These are phyloP conservation scores for Mycena kentingensis DNA, from an alignment of 768 basidiomycete genomes.

Conservation along the genomic window DNA sequence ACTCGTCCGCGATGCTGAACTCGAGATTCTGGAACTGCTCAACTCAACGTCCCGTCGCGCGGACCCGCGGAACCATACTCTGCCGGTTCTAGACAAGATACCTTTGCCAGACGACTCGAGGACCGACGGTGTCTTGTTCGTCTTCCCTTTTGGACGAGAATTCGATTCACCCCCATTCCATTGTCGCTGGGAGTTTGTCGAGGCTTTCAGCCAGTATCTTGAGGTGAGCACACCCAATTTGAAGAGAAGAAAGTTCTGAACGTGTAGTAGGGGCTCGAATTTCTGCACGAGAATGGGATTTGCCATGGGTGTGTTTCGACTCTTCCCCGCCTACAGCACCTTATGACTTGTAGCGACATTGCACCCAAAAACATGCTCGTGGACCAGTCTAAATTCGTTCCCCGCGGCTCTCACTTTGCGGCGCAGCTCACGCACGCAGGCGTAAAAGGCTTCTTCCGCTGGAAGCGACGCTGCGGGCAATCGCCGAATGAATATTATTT, in stretches of 20 bases:
- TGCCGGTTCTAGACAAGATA: constrained; percentile 3
- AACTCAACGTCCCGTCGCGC: background rate
- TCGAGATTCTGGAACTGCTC: background rate
- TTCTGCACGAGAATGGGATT: constrained; percentile 17
- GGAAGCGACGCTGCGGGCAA: constrained; percentile 6
- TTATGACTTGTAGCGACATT: constrained; percentile 3
- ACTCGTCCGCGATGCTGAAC: constrained; percentile 2
- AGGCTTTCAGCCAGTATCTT: constrained; percentile 18
- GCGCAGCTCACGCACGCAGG: constrained; percentile 4
- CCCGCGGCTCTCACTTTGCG: constrained; percentile 9
- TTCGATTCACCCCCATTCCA: constrained; percentile 18
- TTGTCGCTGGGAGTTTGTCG: constrained; percentile 14
- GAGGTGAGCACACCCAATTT: background rate
- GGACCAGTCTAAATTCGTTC: constrained; percentile 14
- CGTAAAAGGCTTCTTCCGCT: background rate
- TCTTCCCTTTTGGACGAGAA: constrained; percentile 9
- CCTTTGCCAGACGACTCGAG: constrained; percentile 1
- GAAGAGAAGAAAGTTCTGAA: background rate
- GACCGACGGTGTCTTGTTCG: constrained; percentile 2
- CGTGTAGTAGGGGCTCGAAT: constrained; percentile 11
- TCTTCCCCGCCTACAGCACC: background rate
- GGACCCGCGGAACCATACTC: background rate
- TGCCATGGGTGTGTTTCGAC: constrained; percentile 1
- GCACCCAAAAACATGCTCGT: constrained; percentile 16
- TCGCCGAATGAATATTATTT: constrained; percentile 13